phyloP scores from a whole-genome alignment of 192 early-diverging fungal genomes.

The Kappamyces sp. region DNA sequence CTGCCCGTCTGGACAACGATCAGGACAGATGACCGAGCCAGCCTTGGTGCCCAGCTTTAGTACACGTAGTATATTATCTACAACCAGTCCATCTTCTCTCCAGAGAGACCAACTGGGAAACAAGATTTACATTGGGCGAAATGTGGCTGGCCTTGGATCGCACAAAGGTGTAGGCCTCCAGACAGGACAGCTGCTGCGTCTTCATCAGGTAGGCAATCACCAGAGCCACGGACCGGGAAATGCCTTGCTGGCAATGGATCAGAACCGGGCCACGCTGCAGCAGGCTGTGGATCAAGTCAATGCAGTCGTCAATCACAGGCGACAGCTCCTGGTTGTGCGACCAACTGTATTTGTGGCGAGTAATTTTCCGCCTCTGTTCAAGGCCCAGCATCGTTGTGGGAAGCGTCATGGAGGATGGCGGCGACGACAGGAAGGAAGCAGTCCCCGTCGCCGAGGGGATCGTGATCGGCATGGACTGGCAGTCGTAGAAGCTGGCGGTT shows the following conservation, averaged over 20 bases:
- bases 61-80: no score
- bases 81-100: no score
- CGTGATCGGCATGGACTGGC: no score
- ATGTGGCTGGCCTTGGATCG: constrained; percentile 62
- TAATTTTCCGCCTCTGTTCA: neutral
- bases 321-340: constrained; percentile 65
- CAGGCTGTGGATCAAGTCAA: constrained; percentile 56
- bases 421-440: no score
- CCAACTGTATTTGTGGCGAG: constrained; percentile 46
- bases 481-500: neutral
- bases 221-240: constrained; percentile 79
- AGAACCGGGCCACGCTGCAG: constrained; percentile 39
- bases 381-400: neutral
- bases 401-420: neutral
- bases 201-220: constrained; percentile 89
- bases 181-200: constrained; percentile 44
- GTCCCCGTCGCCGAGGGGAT: no score
- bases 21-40: no score
- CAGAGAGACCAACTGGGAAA: constrained; percentile 57
- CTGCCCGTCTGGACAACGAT: no score
- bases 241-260: constrained; percentile 83
- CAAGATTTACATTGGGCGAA: constrained; percentile 75
- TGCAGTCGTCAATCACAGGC: constrained; percentile 42
- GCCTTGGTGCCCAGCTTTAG: no score
- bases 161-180: constrained; percentile 71